A percentile compares a stretch with the other conserved stretches of the same genome.
These are phyloP conservation scores for Tolypocladium tundrense DNA, from an alignment of 2,329 filamentous ascomycete genomes.

Conservation along the genomic window DNA sequence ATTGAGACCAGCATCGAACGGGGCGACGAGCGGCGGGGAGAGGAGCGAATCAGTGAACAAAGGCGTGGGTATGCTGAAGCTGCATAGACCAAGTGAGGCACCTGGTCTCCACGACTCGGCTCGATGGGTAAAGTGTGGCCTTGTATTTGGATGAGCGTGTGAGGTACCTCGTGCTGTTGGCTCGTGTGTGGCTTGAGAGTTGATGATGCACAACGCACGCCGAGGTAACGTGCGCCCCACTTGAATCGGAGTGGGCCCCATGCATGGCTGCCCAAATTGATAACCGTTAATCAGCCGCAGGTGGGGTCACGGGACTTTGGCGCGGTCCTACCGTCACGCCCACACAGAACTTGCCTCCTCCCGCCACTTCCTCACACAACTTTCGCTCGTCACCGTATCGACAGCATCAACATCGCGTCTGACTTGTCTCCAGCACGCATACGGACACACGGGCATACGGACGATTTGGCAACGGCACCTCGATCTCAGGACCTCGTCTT, in stretches of 20 bases:
- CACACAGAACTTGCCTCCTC: not conserved
- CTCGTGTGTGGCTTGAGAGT: not conserved
- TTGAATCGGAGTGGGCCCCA: not conserved
- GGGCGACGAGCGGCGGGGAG: not conserved
- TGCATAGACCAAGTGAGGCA: not conserved
- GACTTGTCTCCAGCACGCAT: not conserved
- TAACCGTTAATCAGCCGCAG: not conserved
- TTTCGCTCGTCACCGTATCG: not conserved
- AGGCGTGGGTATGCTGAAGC: not conserved
- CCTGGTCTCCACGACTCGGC: not conserved
- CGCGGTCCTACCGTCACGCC: not conserved
- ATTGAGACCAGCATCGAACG: conserved; percentile 1
- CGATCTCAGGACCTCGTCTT: not conserved
- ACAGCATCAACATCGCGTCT: not conserved
- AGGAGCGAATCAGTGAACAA: not conserved
- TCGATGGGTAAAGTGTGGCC: not conserved
- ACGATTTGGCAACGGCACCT: not conserved
- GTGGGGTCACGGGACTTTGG: not conserved
- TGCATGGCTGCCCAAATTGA: not conserved
- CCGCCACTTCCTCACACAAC: not conserved
- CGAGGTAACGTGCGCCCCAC: not conserved
- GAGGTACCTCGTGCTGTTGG: not conserved
- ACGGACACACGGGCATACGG: not conserved
- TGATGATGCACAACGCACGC: not conserved
- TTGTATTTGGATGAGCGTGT: not conserved